Evolutionary conservation across 2,329 filamentous ascomycete genomes (phyloP).

Genomic region (Didymella arachidicola): DNA sequence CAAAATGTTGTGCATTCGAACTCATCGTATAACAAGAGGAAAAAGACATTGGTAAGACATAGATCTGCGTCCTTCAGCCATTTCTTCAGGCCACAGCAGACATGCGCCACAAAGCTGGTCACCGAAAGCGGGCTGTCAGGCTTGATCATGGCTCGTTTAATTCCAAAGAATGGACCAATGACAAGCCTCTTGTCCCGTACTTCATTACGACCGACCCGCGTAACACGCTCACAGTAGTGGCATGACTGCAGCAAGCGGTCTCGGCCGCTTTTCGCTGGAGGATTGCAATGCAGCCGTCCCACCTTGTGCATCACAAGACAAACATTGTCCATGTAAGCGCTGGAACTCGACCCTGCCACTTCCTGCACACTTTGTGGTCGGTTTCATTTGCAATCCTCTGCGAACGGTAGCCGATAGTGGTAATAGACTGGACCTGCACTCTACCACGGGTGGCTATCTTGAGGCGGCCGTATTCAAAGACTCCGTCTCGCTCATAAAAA

Average conservation of each 20-base stretch:
- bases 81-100: not conserved
- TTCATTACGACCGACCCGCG: constrained; percentile 40
- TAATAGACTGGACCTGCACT: constrained; percentile 29
- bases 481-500: constrained; percentile 23
- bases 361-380: constrained; percentile 22
- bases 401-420: constrained; percentile 31
- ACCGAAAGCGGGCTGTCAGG: constrained; percentile 3
- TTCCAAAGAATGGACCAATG: constrained; percentile 6
- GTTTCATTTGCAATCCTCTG: constrained; percentile 24
- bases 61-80: constrained; percentile 17
- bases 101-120: constrained; percentile 6
- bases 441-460: constrained; percentile 21
- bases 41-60: not conserved
- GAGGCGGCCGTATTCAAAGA: constrained; percentile 14
- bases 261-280: constrained; percentile 33
- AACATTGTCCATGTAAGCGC: constrained; percentile 31
- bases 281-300: constrained; percentile 28
- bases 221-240: constrained; percentile 31
- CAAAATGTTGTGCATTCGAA: not conserved
- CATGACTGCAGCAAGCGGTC: constrained; percentile 37
- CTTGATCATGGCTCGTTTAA: not conserved
- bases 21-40: constrained; percentile 1
- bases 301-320: constrained; percentile 45
- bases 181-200: constrained; percentile 14
- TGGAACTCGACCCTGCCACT: constrained; percentile 23